Base-by-base conservation (phyloP, 345 rosid genomes). In the Nephelium lappaceum region DNA sequence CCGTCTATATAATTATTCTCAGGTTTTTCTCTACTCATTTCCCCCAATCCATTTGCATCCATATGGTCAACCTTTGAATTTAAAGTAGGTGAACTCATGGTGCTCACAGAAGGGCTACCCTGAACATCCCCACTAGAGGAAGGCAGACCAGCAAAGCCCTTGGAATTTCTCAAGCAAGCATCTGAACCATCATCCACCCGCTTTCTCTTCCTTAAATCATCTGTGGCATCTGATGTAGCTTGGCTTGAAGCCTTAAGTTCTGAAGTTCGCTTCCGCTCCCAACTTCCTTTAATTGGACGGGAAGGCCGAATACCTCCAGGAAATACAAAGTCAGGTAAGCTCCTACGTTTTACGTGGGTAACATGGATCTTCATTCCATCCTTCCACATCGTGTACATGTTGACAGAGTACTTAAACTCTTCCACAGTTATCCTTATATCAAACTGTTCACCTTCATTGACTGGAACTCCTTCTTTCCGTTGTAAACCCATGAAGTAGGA, bases 401-500 rank as follows among this genome's bases (percentile, higher is more conserved):
- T 89, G 78, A 96, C 98, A 69, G 93, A 70, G 72, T 61, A 81
- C 82, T 93, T 94, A 81, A 96, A 93, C 82, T 94, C 98, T 53
- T 93, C 95, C 47, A 96, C 98, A 19, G 99, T 94, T 80, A 87
- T 71, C 86, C 98, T 89, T 74, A 96, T 96, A 89, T 96, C 97
- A 47, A 96, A 94, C 61, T 83, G 97, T 80, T 83, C 94, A 8
- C 94, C 92, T 84, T 86, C 98, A 78, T 86, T 86, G 72, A 82
- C 93, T 36, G 93, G 87, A 86, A 85, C 89, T 83, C 97, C 99
- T 84, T 90, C 98, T 81, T 91, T 96, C 49, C 97, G 93, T 79
- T 96, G 99, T 87, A 96, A 85, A 43, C 98, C 99, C 99, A 96
- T 96, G 81, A 94, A 96, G 84, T 91, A 94, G 24, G 88, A 88